Evolutionary conservation across 2,329 filamentous ascomycete genomes (phyloP).

Genomic region (Teratosphaeria pseudoeucalypti): DNA sequence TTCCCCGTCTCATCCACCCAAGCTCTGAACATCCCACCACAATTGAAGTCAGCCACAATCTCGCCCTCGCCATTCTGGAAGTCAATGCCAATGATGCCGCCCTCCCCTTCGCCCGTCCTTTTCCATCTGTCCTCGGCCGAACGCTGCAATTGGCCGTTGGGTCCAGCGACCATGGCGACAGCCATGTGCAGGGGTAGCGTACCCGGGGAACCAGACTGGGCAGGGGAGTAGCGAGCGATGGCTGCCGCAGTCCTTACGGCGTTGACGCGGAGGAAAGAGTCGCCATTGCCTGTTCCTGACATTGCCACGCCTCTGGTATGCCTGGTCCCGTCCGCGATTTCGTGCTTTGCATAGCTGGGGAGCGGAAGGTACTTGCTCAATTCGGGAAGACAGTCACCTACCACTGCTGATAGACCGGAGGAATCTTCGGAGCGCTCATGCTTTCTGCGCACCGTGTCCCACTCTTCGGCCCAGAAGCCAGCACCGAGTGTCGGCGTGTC

Average conservation of each 20-base stretch:
- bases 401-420: neutral
- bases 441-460: conserved; percentile 35
- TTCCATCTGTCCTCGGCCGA: conserved; percentile 67
- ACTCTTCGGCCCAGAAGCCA: conserved; percentile 85
- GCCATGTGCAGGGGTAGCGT: conserved; percentile 43
- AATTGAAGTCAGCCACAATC: conserved; percentile 72
- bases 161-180: conserved; percentile 56
- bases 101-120: conserved; percentile 66
- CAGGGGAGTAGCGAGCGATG: conserved; percentile 43
- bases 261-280: conserved; percentile 66
- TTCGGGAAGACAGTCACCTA: conserved; percentile 16
- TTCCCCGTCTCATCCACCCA: conserved; percentile 57
- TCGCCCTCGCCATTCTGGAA: conserved; percentile 38
- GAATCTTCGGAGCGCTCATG: neutral
- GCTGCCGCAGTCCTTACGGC: conserved; percentile 64
- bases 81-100: conserved; percentile 78
- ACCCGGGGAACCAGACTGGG: neutral
- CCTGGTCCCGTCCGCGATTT: neutral
- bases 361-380: conserved; percentile 11
- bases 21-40: conserved; percentile 77
- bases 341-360: neutral
- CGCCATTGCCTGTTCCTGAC: conserved; percentile 79
- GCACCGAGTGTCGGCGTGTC: conserved; percentile 77
- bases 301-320: conserved; percentile 28
- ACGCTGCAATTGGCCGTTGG: conserved; percentile 59